Percentiles rank a stretch among this genome's conserved stretches.
phyloP scores from a whole-genome alignment of 2,329 filamentous ascomycete species.

The Saccharata proteae region DNA sequence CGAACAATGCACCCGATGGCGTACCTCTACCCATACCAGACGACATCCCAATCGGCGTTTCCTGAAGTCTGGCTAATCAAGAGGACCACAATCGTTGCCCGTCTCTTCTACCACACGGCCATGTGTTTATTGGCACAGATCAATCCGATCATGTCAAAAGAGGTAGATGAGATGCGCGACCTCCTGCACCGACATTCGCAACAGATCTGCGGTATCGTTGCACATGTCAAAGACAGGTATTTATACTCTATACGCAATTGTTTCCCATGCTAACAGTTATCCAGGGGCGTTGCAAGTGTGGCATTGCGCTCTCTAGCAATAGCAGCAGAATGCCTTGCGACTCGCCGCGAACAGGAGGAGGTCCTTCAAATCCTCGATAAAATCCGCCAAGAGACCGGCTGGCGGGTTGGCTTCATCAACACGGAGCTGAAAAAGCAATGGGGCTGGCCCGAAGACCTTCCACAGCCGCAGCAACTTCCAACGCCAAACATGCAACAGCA shows the following conservation, averaged over 20 bases:
- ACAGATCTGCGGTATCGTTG: conserved; percentile 80
- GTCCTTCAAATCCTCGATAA: conserved; percentile 64
- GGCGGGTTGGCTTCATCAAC: conserved; percentile 62
- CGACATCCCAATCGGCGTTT: conserved; percentile 59
- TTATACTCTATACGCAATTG: conserved; percentile 9
- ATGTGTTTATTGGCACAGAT: conserved; percentile 70
- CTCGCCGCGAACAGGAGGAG: conserved; percentile 64
- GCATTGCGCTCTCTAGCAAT: conserved; percentile 70
- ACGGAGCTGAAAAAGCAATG: conserved; percentile 62
- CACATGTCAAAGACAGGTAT: conserved; percentile 65
- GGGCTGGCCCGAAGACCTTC: conserved; percentile 52
- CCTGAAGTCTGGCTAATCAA: conserved; percentile 86
- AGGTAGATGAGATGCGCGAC: conserved; percentile 54
- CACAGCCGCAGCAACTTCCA: conserved; percentile 18
- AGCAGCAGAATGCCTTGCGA: conserved; percentile 59
- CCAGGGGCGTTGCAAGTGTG: conserved; percentile 59
- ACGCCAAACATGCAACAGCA: conserved; percentile 10
- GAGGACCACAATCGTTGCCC: conserved; percentile 65
- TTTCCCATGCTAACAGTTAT: conserved; percentile 9
- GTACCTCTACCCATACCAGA: conserved; percentile 58
- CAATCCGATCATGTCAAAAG: conserved; percentile 54
- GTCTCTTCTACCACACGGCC: conserved; percentile 80
- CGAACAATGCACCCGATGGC: conserved; percentile 79
- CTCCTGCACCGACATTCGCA: conserved; percentile 65
- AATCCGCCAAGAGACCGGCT: conserved; percentile 66